phyloP scores from a whole-genome alignment of 2,329 filamentous ascomycete species.

The Aspergillus sp. region DNA sequence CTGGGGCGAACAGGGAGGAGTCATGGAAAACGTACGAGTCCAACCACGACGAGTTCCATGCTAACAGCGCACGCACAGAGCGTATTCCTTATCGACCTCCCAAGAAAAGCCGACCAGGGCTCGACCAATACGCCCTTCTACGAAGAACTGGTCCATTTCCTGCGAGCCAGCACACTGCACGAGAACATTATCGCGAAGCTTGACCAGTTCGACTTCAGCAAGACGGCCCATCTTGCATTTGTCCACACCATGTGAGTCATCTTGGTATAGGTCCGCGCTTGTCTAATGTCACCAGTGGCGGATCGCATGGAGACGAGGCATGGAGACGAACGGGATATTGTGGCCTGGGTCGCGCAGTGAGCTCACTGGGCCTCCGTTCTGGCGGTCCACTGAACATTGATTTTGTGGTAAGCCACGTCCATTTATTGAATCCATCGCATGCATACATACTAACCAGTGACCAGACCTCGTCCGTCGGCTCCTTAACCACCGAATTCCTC shows the following conservation, averaged over 20 bases:
- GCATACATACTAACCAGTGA: too few relatives aligned
- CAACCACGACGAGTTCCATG: too few relatives aligned
- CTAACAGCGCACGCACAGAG: too few relatives aligned
- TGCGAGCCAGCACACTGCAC: slow-evolving; percentile 57
- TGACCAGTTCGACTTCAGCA: slow-evolving; percentile 68
- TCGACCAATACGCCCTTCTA: slow-evolving; percentile 48
- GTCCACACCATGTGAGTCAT: slow-evolving; percentile 67
- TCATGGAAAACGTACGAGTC: slow-evolving; percentile 85
- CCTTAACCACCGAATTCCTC: slow-evolving; percentile 60
- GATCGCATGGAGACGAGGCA: slow-evolving; percentile 43
- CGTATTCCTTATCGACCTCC: slow-evolving; percentile 87
- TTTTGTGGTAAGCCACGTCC: slow-evolving; percentile 55
- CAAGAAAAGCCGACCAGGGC: slow-evolving; percentile 34
- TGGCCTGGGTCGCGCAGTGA: slow-evolving; percentile 61
- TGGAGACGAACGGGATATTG: slow-evolving; percentile 57
- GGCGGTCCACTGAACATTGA: slow-evolving; percentile 56
- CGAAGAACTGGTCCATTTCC: slow-evolving; percentile 60
- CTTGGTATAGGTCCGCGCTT: slow-evolving; percentile 4
- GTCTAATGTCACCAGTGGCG: slow-evolving; percentile 39
- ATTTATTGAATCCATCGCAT: too few relatives aligned
- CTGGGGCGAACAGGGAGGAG: slow-evolving; percentile 69
- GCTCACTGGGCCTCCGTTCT: slow-evolving; percentile 52
- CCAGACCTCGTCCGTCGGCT: slow-evolving; percentile 72
- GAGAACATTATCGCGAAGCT: slow-evolving; percentile 59
- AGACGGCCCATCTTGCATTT: slow-evolving; percentile 64